Evolutionary conservation across 371 early-diverging fungal species (phyloP), one percentile per base, ranked within the genome.

Genomic region (Haplosporangium sp.): DNA sequence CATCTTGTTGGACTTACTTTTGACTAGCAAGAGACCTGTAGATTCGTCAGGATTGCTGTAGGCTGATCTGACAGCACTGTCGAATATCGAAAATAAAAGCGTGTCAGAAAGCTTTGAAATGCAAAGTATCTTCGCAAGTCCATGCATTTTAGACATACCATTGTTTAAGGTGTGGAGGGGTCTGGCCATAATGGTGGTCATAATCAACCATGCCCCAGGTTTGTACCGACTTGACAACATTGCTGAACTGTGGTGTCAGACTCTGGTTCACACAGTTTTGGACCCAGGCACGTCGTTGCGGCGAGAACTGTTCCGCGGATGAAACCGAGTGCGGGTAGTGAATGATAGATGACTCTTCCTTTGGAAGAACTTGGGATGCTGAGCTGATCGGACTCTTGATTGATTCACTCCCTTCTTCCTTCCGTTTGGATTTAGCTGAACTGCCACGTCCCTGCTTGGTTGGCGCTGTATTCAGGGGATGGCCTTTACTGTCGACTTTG

Each of bases 321-420:
- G 64, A 53, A n/a, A 73, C 54, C 0, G 69, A 68, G 20, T 50
- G 21, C 37, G 73, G 79, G 14, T 60, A 72, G 38, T 79, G 79
- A 0, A 79, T 53, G 13, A 69, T 46, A 1, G 73, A 53, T 0
- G 66, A 29, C 14, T 68, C 65, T n/a, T 67, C 67, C 51, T 61
- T 76, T 5, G 67, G 60, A 23, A 47, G 54, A 23, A 46, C 18
- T 40, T 60, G 66, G 36, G 54, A 42, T 21, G 62, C 67, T 18
- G 71, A 59, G 42, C 76, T 70, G 16, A 57, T 59, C 0, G 72
- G 62, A 11, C 58, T 61, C 29, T 57, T 38, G n/a, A 55, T 20
- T 12, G 29, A 41, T 18, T 29, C 6, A 5, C 29, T 4, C 29
- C 29, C 29, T 29, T 4, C 29, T 29, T 4, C 29, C 29, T 29